These are phyloP conservation scores for Trichoderma hamatum DNA, from an alignment of 2,329 filamentous ascomycete genomes.

Conservation along the genomic window DNA sequence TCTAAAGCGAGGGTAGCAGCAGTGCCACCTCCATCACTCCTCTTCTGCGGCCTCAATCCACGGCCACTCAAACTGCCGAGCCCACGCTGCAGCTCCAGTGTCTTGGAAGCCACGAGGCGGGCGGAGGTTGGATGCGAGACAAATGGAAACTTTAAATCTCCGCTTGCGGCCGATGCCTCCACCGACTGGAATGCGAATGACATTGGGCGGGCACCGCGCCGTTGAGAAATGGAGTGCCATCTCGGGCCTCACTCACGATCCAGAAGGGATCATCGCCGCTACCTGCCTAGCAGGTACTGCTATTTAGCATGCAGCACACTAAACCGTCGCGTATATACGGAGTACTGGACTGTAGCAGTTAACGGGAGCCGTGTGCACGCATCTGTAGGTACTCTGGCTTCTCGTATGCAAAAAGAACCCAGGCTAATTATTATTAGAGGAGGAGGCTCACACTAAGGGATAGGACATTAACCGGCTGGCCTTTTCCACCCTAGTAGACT, in stretches of 20 bases:
- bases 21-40: background rate
- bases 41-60: background rate
- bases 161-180: constrained; percentile 8
- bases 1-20: background rate
- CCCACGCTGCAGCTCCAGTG: constrained; percentile 9
- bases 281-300: background rate
- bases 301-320: background rate
- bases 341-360: too few relatives aligned
- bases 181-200: constrained; percentile 3
- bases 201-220: background rate
- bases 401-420: background rate
- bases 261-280: constrained; percentile 9
- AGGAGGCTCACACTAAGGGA: background rate
- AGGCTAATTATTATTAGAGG: background rate
- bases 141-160: background rate
- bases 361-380: background rate
- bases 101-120: constrained; percentile 3
- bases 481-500: background rate
- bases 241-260: background rate
- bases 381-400: background rate
- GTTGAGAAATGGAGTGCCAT: background rate
- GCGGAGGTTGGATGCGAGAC: background rate
- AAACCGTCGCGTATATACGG: background rate
- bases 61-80: constrained; percentile 2
- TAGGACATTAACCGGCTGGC: background rate